A percentile compares a stretch with the other conserved stretches of the same genome.
Conservation (phyloP, 2,329 filamentous ascomycete species). For the Venturia nashicola region DNA sequence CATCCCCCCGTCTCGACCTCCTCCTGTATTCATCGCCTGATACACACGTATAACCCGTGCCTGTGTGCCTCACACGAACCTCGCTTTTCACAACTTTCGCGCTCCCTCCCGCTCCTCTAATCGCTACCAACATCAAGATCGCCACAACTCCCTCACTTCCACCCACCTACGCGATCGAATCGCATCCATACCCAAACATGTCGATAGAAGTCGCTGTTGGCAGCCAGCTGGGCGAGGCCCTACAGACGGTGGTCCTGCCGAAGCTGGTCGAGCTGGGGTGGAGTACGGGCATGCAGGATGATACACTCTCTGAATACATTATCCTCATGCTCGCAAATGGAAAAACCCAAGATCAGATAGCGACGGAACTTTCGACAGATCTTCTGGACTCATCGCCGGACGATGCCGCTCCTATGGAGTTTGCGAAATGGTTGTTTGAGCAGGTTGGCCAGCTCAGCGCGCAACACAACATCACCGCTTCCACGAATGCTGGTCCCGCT, state of each 20-base stretch:
- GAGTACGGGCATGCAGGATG: conserved; percentile 68
- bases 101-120: conserved; percentile 1
- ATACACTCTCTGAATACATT: conserved; percentile 87
- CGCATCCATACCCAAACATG: conserved; percentile 39
- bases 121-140: conserved; percentile 2
- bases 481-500: conserved; percentile 20
- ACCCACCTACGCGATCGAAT: not conserved
- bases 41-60: not conserved
- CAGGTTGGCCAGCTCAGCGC: conserved; percentile 59
- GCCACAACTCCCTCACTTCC: not conserved
- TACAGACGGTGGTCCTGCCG: conserved; percentile 72
- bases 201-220: conserved; percentile 63
- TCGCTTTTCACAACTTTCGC: not conserved
- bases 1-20: not conserved
- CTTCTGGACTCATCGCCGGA: conserved; percentile 72
- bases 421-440: conserved; percentile 87
- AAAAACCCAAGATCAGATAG: conserved; percentile 83
- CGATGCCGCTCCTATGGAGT: conserved; percentile 69
- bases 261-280: conserved; percentile 91
- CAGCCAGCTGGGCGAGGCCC: conserved; percentile 72
- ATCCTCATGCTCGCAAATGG: conserved; percentile 95
- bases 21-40: not conserved
- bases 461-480: conserved; percentile 42
- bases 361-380: conserved; percentile 75
- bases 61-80: not conserved